Base-by-base conservation (phyloP, 495 filamentous ascomycete genomes). In the Aspergillus panamensis region DNA sequence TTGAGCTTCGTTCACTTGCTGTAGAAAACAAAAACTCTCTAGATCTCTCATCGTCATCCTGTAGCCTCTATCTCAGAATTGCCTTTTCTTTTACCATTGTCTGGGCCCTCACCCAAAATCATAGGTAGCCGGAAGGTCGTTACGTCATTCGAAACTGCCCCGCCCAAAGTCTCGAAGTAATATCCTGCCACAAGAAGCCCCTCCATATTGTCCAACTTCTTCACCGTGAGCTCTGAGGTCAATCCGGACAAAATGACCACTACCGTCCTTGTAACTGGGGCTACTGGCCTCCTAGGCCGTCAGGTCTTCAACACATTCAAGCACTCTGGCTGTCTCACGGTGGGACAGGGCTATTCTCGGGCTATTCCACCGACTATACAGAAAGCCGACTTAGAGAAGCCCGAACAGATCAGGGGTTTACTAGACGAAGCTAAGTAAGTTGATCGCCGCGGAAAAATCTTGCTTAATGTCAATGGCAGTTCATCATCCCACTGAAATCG, bases 261-360 rank as follows among this genome's bases (percentile, higher is more conserved):
- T 58, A 87, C 80, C 35, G 91, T 80, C 37, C 78, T 97, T 19
- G 75, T 97, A 48, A 97, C 92, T 25, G 92, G 92, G 35, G 92
- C 89, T 42, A 93, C 83, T 37, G 92, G 92, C 44, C 78, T 94
- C 2, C 80, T 97, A 8, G 92, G 92, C 32, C 83, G 92, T 16
- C 84, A 95, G 69, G 86, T 92, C 14, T 79, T 88, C 59, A 87
- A 84, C 55, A 85, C 80, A 16, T 96, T 97, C 69, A 77, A 87
- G 58, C 67, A 75, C 37, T 81, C 77, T 20, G 80, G 81, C 6
- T 96, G 92, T 83, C 77, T 83, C n/a, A 85, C 85, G 45, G 82
- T 89, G 58, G 92, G 91, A n/a, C 93, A 91, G 25, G 92, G 90
- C 29, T 80, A 79, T 56, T 79, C 87, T 8, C 80, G 92, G 51